phyloP scores from a whole-genome alignment of 169 alveolate genomes.

The Eimeria sp. region DNA sequence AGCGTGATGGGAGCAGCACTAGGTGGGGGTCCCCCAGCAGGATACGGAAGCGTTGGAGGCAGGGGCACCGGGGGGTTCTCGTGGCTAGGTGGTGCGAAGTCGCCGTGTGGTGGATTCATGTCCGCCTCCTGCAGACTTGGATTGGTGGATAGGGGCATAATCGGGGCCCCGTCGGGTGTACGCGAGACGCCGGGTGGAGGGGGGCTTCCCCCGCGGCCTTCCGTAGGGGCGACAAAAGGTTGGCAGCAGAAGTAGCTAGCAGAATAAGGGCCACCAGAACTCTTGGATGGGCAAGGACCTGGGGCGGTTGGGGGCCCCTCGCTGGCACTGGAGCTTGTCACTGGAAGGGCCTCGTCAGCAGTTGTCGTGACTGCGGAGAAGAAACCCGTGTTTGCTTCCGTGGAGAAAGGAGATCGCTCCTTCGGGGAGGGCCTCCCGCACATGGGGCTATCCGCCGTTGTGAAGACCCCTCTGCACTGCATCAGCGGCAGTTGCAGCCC shows the following conservation, averaged over 20 bases:
- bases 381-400: slow-evolving; percentile 46
- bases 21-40: slow-evolving; percentile 23
- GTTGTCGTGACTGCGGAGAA: slow-evolving; percentile 59
- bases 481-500: slow-evolving; percentile 30
- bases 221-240: neutral
- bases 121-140: slow-evolving; percentile 20
- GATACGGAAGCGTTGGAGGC: neutral
- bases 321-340: neutral
- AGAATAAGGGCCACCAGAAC: slow-evolving; percentile 12
- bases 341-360: slow-evolving; percentile 52
- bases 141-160: slow-evolving; percentile 15
- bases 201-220: neutral
- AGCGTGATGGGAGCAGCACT: slow-evolving; percentile 5
- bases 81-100: neutral
- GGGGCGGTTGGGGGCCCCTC: slow-evolving; percentile 26
- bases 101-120: neutral
- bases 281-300: neutral
- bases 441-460: slow-evolving; percentile 70
- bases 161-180: slow-evolving; percentile 29
- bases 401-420: slow-evolving; percentile 32
- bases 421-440: slow-evolving; percentile 44
- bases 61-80: neutral
- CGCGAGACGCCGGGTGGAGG: slow-evolving; percentile 10
- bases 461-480: slow-evolving; percentile 56
- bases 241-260: slow-evolving; percentile 56